A percentile compares a stretch with the other conserved stretches of the same genome.
Evolutionary conservation across 441 rosid genomes (phyloP).

Genomic region (Melastoma candidum): DNA sequence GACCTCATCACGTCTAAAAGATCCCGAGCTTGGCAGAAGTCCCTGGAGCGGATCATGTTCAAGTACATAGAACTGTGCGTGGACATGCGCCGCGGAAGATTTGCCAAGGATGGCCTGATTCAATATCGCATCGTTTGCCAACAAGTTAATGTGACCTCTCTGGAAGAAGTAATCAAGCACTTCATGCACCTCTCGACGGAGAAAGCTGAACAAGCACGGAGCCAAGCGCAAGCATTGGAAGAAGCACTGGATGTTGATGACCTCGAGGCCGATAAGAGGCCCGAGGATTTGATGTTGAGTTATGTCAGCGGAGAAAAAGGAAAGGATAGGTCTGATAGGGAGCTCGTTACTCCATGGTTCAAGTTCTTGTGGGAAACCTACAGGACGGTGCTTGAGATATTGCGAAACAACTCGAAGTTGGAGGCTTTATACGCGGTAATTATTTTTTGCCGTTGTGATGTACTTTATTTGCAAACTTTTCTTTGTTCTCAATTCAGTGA

Average conservation of each 20-base stretch:
- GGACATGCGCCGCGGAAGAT: conserved; percentile 84
- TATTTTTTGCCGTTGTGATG: conserved; percentile 1
- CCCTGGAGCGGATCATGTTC: conserved; percentile 85
- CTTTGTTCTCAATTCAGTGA: too few relatives aligned
- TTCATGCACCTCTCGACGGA: conserved; percentile 91
- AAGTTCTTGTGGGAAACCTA: conserved; percentile 99
- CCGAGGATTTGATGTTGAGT: conserved; percentile 96
- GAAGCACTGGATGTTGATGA: conserved; percentile 99
- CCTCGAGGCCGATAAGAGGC: conserved; percentile 94
- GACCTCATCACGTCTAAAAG: conserved; percentile 87
- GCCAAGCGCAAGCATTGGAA: conserved; percentile 82
- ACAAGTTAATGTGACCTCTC: conserved; percentile 87
- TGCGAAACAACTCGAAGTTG: conserved; percentile 92
- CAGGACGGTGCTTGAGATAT: conserved; percentile 91
- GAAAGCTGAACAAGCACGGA: conserved; percentile 95
- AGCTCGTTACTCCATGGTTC: conserved; percentile 99
- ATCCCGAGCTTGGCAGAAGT: conserved; percentile 91
- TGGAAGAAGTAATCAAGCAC: conserved; percentile 99
- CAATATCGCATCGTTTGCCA: conserved; percentile 94
- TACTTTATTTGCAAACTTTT: neutral
- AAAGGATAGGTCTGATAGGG: conserved; percentile 95
- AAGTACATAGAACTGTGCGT: conserved; percentile 96
- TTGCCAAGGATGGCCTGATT: conserved; percentile 96
- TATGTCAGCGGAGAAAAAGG: conserved; percentile 99
- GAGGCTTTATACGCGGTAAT: conserved; percentile 97